Percentiles rank a stretch among this genome's conserved stretches.
phyloP scores from a whole-genome alignment of 352 stramenopile genomes.

The Blastocystis sp. region DNA sequence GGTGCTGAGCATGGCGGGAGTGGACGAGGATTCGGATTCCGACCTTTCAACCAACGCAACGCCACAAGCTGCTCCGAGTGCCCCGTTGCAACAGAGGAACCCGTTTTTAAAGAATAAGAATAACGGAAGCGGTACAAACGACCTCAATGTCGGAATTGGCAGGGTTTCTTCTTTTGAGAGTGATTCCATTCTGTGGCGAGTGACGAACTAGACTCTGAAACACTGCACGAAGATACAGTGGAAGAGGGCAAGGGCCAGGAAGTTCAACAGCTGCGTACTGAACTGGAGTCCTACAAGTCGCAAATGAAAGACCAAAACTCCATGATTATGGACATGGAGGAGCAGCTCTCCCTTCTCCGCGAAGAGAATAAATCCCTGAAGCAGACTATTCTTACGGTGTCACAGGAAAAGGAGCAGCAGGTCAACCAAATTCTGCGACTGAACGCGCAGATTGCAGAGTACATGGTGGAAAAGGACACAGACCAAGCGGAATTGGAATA shows the following conservation, averaged over 20 bases:
- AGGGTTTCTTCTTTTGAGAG: neutral
- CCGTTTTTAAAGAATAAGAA: neutral
- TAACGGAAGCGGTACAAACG: neutral
- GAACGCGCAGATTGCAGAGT: slow-evolving; percentile 21
- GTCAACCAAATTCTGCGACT: slow-evolving; percentile 48
- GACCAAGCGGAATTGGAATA: slow-evolving; percentile 16
- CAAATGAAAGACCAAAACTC: neutral
- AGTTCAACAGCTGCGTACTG: neutral
- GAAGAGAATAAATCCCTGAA: slow-evolving; percentile 50
- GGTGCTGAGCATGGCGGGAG: slow-evolving; percentile 11
- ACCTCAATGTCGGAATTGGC: neutral
- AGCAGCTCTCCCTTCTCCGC: slow-evolving; percentile 1
- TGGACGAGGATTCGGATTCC: slow-evolving; percentile 12
- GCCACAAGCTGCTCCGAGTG: neutral
- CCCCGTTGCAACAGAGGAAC: neutral
- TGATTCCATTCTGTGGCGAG: neutral
- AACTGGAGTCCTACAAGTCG: slow-evolving; percentile 50
- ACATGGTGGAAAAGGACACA: slow-evolving; percentile 55
- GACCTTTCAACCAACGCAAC: neutral
- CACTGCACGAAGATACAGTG: neutral
- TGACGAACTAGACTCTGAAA: slow-evolving; percentile 54
- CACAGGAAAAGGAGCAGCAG: neutral
- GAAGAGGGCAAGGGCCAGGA: neutral
- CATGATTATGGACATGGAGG: slow-evolving; percentile 2
- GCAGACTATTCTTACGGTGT: neutral